Evolutionary conservation across 352 stramenopile species (phyloP), one percentile per base, ranked within the genome.

Genomic region (Phytophthora litchii): DNA sequence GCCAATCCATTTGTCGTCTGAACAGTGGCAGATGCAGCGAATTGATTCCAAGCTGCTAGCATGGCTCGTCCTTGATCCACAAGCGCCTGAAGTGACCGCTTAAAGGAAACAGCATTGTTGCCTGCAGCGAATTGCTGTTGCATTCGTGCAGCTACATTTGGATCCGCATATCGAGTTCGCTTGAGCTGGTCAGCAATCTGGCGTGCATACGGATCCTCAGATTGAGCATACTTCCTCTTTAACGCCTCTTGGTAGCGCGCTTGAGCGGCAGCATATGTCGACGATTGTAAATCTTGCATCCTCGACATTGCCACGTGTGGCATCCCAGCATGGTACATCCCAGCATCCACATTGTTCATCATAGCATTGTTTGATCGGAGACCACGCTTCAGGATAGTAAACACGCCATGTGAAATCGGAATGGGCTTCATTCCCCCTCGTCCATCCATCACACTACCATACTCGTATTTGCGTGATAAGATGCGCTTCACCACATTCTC

Each of bases 11-110:
- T 84, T 17, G 78, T 86, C 3, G 74, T 78, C 37, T 83, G 70
- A 0, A 76, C 70, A 17, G 63, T 89, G 13, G 78, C 58, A 5
- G 69, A 64, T 11, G 70, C 49, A 11, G 83, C 77, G 32, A 91
- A 93, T 46, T 89, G 74, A 54, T 87, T 91, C 84, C 84, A 93
- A 14, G 78, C 82, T 43, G 74, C 67, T n/a, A 91, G 47, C 80
- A 93, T 89, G 5, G 80, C 66, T 31, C 82, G 60, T 4, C 84
- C 80, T 58, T 84, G 71, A 20, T 90, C 84, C 12, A 85, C 80
- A 17, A 93, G 72, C 2, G 70, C 65, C 46, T 93, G 84, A 31
- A 91, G 66, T 17, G 71, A 80, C 4, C 64, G 60, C 42, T 87
- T 87, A 38, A 87, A 83, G 2, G 57, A 60, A 17, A 67, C 43